These are phyloP conservation scores for Tulasnella sp. DNA, from an alignment of 768 basidiomycete genomes.

Conservation along the genomic window DNA sequence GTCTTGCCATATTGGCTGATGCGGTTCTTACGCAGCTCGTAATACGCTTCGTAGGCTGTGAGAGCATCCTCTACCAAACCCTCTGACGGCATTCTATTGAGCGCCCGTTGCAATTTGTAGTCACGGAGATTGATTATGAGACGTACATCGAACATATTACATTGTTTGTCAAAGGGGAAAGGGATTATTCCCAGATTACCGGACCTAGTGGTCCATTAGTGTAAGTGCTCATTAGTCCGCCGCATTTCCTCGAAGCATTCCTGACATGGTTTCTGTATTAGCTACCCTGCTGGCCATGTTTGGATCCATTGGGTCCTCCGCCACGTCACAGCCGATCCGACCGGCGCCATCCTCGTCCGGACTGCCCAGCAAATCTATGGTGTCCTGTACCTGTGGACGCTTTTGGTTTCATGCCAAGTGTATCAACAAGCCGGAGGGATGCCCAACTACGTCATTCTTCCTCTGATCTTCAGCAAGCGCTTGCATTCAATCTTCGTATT, in stretches of 20 bases:
- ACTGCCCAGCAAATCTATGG: constrained; percentile 78
- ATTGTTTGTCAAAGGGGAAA: constrained; percentile 72
- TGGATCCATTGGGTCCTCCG: constrained; percentile 74
- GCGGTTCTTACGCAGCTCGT: constrained; percentile 73
- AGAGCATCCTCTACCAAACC: constrained; percentile 37
- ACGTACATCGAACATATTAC: constrained; percentile 91
- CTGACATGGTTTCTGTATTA: constrained; percentile 37
- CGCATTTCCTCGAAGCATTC: not conserved
- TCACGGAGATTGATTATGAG: constrained; percentile 97
- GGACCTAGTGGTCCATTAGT: constrained; percentile 94
- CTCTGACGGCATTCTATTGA: not conserved
- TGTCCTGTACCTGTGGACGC: constrained; percentile 62
- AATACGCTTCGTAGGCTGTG: constrained; percentile 78
- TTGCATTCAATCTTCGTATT: constrained; percentile 90
- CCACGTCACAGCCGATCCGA: constrained; percentile 53
- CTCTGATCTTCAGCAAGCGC: constrained; percentile 85
- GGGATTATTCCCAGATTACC: constrained; percentile 72
- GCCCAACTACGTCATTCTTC: constrained; percentile 67
- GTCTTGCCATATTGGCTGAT: constrained; percentile 68
- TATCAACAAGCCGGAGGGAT: constrained; percentile 59
- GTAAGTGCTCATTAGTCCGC: constrained; percentile 47
- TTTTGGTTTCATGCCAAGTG: constrained; percentile 62
- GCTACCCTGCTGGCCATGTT: constrained; percentile 94
- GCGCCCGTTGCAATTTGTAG: constrained; percentile 45
- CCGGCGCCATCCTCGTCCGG: constrained; percentile 44